phyloP scores from a whole-genome alignment of 2,329 filamentous ascomycete genomes.

The Penicillium hesseltinei region DNA sequence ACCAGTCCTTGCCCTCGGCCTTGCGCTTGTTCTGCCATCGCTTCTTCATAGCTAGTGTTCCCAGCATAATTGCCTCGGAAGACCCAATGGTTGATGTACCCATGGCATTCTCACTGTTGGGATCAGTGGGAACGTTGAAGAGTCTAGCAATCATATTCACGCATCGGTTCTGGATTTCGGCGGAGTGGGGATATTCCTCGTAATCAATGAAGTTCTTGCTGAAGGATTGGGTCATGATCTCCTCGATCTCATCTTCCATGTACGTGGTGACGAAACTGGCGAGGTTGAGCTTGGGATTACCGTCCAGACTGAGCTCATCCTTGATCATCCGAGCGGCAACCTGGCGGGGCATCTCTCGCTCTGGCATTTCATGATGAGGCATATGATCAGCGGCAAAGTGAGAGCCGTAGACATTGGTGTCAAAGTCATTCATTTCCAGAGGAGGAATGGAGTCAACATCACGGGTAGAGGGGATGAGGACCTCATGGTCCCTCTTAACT shows the following conservation, averaged over 20 bases:
- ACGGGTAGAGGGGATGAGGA: conserved; percentile 36
- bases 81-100: conserved; percentile 87
- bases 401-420: conserved; percentile 83
- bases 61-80: conserved; percentile 64
- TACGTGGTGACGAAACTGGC: conserved; percentile 95
- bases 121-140: conserved; percentile 70
- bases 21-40: conserved; percentile 85
- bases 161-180: conserved; percentile 87
- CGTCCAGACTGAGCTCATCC: conserved; percentile 87
- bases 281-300: conserved; percentile 79
- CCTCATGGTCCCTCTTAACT: conserved; percentile 39
- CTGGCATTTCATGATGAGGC: conserved; percentile 81
- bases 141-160: conserved; percentile 87
- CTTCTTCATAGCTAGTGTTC: conserved; percentile 83
- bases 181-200: conserved; percentile 77
- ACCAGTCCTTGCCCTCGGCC: conserved; percentile 75
- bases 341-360: conserved; percentile 83
- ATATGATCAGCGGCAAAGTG: conserved; percentile 78
- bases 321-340: conserved; percentile 97
- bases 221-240: conserved; percentile 89
- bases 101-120: conserved; percentile 63
- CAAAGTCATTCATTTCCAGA: conserved; percentile 52
- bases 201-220: conserved; percentile 95
- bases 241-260: conserved; percentile 94
- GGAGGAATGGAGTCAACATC: conserved; percentile 42